These are phyloP conservation scores for Magnolia changhungtana DNA, from an alignment of 164 flowering plant genomes.

Conservation along the genomic window DNA sequence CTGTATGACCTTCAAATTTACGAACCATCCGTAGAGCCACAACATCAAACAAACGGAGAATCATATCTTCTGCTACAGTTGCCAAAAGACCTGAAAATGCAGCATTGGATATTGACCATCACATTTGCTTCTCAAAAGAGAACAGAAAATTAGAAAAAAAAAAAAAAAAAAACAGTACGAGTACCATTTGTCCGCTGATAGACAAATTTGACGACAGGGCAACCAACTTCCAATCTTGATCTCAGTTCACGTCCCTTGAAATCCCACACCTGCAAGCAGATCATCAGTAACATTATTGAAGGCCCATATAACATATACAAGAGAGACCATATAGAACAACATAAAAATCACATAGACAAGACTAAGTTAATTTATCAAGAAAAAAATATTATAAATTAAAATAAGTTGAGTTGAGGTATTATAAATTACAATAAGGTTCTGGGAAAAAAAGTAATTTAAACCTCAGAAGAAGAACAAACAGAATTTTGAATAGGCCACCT, in stretches of 20 bases:
- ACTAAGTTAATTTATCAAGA: not conserved
- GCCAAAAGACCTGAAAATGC: constrained; percentile 74
- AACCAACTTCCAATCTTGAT: constrained; percentile 80
- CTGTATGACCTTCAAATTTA: constrained; percentile 89
- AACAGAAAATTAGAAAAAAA: not conserved
- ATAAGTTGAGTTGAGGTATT: not conserved
- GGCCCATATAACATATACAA: not conserved
- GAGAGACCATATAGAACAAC: not conserved
- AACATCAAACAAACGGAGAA: constrained; percentile 79
- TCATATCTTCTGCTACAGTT: constrained; percentile 75
- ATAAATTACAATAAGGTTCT: not conserved
- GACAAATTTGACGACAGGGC: constrained; percentile 63
- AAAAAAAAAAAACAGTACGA: not conserved
- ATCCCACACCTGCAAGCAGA: constrained; percentile 79
- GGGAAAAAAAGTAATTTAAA: not conserved
- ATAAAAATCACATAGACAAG: not conserved
- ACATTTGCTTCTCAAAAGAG: not conserved
- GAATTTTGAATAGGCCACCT: no score
- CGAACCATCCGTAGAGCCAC: constrained; percentile 82
- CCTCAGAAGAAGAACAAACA: not conserved
- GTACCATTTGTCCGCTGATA: constrained; percentile 40
- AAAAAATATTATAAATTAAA: not conserved
- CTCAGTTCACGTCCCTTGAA: constrained; percentile 70
- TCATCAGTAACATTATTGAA: not conserved
- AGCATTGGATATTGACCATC: not conserved